Evolutionary conservation across 1,284 basidiomycete genomes (phyloP), one percentile per base, ranked within the genome.

Genomic region (Vanrija sp.): DNA sequence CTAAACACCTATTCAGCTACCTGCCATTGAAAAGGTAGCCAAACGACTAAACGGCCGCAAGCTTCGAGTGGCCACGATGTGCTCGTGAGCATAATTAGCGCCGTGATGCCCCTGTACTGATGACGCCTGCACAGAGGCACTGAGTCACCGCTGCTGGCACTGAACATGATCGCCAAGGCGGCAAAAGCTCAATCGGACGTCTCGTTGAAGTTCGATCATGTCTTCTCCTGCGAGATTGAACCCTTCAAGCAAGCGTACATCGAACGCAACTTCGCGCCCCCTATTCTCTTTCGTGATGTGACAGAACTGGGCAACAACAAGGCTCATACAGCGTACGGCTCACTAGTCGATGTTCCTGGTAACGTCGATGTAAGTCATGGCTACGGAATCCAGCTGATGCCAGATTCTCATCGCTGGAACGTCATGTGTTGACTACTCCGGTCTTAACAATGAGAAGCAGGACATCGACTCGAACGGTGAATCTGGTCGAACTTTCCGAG

Each of bases 211-310:
- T 80, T 93, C 58, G 86, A 95, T 66, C 94, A 97, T 75, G 91
- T 96, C 51, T 97, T 97, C 76, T 96, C 93, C 0, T 96, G 93
- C 76, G 93, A 97, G 77, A 96, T 97, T 61, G 94, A 96, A 71
- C 93, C 94, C 2, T 97, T 94, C 83, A 97, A 97, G 76, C 93
- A 97, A 74, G 93, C 93, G 0, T 97, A 97, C 74, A 97, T 97
- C 60, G 94, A 97, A 74, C 83, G 94, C 25, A 97, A 97, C 75
- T 97, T 97, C 72, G 65, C 76, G 3, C 74, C 74, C 14, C 92
- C 93, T 5, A 78, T 96, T 38, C 80, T 97, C 38, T 97, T 97
- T 73, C 85, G 94, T 52, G 94, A 97, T 71, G 93, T 97, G 15
- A 93, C 89, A 54, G 93, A 97, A 69, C 82, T 97, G 16, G 91